A percentile compares a stretch with the other conserved stretches of the same genome.
Conservation (phyloP, 2,329 filamentous ascomycete genomes). For the Sporothrix dimorphospora region DNA sequence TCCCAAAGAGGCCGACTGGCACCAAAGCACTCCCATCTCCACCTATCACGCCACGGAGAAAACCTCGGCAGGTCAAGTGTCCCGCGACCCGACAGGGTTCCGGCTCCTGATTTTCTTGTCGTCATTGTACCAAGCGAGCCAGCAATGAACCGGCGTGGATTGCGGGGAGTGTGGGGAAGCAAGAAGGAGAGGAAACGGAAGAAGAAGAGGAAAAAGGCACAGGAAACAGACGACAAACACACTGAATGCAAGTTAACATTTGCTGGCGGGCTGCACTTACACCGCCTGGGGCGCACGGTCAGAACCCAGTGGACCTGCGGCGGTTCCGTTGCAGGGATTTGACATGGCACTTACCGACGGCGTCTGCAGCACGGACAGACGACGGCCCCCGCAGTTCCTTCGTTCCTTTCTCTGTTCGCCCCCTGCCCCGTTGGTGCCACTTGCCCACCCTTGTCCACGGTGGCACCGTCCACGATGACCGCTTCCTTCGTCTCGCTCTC, state of each 20-base stretch:
- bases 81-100: neutral
- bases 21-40: neutral
- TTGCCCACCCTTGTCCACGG: neutral
- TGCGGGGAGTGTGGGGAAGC: slow-evolving; percentile 3
- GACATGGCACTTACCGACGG: neutral
- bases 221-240: neutral
- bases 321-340: neutral
- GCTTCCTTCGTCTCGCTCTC: too few species aligned
- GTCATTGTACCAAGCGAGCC: neutral
- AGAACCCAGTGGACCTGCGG: neutral
- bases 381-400: neutral
- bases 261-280: neutral
- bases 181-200: neutral
- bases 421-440: slow-evolving; percentile 2
- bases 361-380: neutral
- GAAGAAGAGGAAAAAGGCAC: neutral
- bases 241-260: neutral
- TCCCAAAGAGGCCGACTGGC: neutral
- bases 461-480: neutral
- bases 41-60: too few species aligned
- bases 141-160: neutral
- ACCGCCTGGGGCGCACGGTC: neutral
- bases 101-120: neutral
- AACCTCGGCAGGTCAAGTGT: neutral
- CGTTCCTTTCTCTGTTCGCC: too few species aligned